Percentiles rank a stretch among this genome's conserved stretches.
phyloP scores from a whole-genome alignment of 495 filamentous ascomycete genomes.

The Neurospora sp. region DNA sequence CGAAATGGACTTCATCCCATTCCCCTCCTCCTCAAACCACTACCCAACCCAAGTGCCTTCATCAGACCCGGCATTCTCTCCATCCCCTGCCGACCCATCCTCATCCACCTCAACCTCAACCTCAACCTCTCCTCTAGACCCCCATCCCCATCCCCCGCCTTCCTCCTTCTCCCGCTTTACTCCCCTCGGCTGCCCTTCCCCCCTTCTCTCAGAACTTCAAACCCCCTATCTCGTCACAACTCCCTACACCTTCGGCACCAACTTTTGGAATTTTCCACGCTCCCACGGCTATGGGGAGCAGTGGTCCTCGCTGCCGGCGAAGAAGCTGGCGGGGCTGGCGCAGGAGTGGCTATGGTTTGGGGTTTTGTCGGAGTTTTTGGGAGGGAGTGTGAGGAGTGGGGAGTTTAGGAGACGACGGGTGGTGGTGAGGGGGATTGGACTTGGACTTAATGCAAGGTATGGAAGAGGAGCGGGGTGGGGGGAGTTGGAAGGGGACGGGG shows the following conservation, averaged over 20 bases:
- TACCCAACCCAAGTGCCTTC: not conserved
- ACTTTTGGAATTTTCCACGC: slow-evolving; percentile 19
- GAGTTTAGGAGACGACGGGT: not conserved
- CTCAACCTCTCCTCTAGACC: not conserved
- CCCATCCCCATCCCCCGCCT: not conserved
- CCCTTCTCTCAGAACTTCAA: slow-evolving; percentile 1
- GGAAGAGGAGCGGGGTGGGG: not conserved
- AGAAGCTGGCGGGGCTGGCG: slow-evolving; percentile 12
- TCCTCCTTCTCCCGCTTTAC: not conserved
- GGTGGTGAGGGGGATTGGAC: too few species aligned
- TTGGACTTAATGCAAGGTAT: not conserved
- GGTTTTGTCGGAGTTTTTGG: slow-evolving; percentile 17
- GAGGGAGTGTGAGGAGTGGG: not conserved
- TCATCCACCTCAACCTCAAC: not conserved
- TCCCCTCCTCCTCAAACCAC: slow-evolving; percentile 5
- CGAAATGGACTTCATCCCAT: slow-evolving; percentile 17
- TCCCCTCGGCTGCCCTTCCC: not conserved
- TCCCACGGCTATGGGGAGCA: slow-evolving; percentile 16
- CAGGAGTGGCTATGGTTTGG: slow-evolving; percentile 21
- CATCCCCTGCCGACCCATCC: not conserved
- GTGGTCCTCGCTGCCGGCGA: slow-evolving; percentile 15
- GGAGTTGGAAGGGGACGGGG: not conserved
- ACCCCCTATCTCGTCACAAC: slow-evolving; percentile 18
- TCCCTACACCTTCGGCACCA: slow-evolving; percentile 10
- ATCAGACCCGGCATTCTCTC: not conserved